These are phyloP conservation scores for Dictyophora rubrovolvata DNA, from an alignment of 768 basidiomycete species.

Conservation along the genomic window DNA sequence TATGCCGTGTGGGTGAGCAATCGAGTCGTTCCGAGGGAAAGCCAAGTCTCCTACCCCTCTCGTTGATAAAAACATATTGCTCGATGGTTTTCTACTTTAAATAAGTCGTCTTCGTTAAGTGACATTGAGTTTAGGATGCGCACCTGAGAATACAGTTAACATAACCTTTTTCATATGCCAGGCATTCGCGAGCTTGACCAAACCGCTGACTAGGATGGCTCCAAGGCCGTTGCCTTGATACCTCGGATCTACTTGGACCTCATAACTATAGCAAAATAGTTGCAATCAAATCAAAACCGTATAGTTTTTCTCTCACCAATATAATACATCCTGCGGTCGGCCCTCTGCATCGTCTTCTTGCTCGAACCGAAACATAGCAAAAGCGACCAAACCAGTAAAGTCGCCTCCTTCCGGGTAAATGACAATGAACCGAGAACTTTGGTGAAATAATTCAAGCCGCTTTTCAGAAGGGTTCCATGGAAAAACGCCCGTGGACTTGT, in stretches of 20 bases:
- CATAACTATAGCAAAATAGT: slow-evolving; percentile 44
- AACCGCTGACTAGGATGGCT: slow-evolving; percentile 35
- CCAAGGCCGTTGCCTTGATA: slow-evolving; percentile 51
- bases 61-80: slow-evolving; percentile 44
- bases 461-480: slow-evolving; percentile 57
- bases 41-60: slow-evolving; percentile 35
- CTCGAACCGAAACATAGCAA: slow-evolving; percentile 66
- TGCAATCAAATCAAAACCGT: neutral
- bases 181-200: slow-evolving; percentile 38
- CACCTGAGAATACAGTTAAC: slow-evolving; percentile 70
- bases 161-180: slow-evolving; percentile 61
- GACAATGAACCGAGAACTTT: slow-evolving; percentile 51
- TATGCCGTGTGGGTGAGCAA: neutral
- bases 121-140: slow-evolving; percentile 5
- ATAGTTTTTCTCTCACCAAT: slow-evolving; percentile 44
- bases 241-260: slow-evolving; percentile 48
- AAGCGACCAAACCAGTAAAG: slow-evolving; percentile 27
- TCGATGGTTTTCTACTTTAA: slow-evolving; percentile 30
- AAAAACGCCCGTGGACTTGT: slow-evolving; percentile 21
- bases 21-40: neutral
- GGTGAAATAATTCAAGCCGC: slow-evolving; percentile 48
- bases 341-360: slow-evolving; percentile 33
- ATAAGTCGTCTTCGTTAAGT: slow-evolving; percentile 1
- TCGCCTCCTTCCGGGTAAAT: slow-evolving; percentile 16
- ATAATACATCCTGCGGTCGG: slow-evolving; percentile 41